Evolutionary conservation across 1,284 basidiomycete species (phyloP), one percentile per base, ranked within the genome.

Genomic region (Pascua sp.): DNA sequence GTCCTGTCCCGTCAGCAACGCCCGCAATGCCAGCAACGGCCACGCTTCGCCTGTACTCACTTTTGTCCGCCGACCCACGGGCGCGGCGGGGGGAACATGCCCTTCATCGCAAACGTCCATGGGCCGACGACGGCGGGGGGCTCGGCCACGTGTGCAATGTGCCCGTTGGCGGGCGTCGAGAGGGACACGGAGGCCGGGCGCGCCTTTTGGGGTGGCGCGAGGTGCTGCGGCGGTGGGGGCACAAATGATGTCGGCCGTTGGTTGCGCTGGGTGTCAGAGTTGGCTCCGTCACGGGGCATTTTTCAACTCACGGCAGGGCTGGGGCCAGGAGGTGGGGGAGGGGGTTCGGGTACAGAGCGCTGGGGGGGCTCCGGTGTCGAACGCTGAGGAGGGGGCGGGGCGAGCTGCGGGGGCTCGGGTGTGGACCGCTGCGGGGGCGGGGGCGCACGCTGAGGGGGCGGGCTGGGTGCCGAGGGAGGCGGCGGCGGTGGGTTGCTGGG

Each of bases 71-170:
- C 69, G 5, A 51, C 46, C 62, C 68, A 78, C 2, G 68, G 69
- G n/a, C 74, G 64, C 1, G 71, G 72, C 11, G 76, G 65, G 32
- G 76, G 76, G 70, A 78, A 78, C 76, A 76, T 76, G 50, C 72
- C 75, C 58, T 75, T 76, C 69, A 76, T 78, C 11, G 76, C 75
- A 66, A 77, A 78, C 10, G 71, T 73, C 72, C 72, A 73, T 9
- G 57, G 63, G 9, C 76, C 76, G 10, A 73, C 70, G 0, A 73
- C 70, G 3, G 75, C 72, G 2, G 73, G 69, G 8, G 76, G 76
- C 65, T 70, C 70, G 36, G 70, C 63, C 42, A 58, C 59, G 9
- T 54, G 60, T 24, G 50, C 60, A 16, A 47, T 46, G 32, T 65
- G 65, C 1, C 51, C 53, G 45, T 51, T 53, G 49, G 46, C 55